A percentile compares a stretch with the other conserved stretches of the same genome.
These are phyloP conservation scores for Omphalea diandra DNA, from an alignment of 441 rosid genomes.

Conservation along the genomic window DNA sequence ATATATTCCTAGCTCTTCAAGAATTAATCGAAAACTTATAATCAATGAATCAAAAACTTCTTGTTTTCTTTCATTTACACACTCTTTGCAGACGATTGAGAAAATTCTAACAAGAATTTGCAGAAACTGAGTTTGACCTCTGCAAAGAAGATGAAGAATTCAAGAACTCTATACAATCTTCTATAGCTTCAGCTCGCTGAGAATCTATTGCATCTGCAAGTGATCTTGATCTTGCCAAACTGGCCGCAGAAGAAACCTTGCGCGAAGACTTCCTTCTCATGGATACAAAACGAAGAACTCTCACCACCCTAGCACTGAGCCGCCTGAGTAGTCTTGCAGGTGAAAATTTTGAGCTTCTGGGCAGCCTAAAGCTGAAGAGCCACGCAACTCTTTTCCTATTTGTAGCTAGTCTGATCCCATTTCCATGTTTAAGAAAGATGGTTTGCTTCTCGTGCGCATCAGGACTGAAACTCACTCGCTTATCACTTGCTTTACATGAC, in stretches of 20 bases:
- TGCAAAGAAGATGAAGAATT: conserved; percentile 78
- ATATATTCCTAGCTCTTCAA: neutral
- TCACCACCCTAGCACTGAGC: conserved; percentile 56
- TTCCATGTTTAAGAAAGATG: conserved; percentile 41
- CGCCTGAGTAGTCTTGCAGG: conserved; percentile 49
- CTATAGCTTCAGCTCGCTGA: conserved; percentile 84
- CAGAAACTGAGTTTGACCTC: conserved; percentile 61
- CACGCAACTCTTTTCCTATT: conserved; percentile 43
- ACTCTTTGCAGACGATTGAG: neutral
- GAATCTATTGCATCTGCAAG: conserved; percentile 67
- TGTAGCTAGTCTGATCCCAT: conserved; percentile 27
- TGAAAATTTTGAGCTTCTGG: conserved; percentile 37
- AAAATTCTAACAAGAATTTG: conserved; percentile 42
- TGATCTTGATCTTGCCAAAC: conserved; percentile 69
- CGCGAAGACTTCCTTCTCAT: conserved; percentile 42
- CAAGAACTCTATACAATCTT: conserved; percentile 92
- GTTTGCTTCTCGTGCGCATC: conserved; percentile 43
- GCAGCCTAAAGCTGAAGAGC: conserved; percentile 45
- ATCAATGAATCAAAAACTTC: neutral
- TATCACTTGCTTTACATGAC: conserved; percentile 50
- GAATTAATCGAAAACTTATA: neutral
- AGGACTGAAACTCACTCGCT: conserved; percentile 65
- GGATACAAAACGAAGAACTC: conserved; percentile 53
- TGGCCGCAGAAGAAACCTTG: conserved; percentile 50
- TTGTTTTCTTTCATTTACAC: conserved; percentile 22